phyloP scores from a whole-genome alignment of 805 yeast genomes.

The Grigorovia jiainica region DNA sequence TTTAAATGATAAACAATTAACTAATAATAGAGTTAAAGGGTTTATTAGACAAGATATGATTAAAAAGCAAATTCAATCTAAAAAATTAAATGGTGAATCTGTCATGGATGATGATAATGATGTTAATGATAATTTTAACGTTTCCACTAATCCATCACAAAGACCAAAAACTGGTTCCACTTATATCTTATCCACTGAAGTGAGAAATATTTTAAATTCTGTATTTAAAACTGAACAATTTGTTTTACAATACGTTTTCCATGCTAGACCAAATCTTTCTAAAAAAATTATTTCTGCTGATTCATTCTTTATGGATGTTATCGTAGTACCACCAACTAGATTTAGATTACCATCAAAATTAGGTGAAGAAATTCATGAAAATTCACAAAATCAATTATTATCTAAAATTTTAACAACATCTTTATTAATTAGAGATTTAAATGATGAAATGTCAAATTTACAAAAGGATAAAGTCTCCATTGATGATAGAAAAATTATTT shows the following conservation, averaged over 20 bases:
- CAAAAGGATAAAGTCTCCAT: constrained; percentile 50
- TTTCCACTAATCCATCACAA: constrained; percentile 37
- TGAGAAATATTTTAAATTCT: constrained; percentile 64
- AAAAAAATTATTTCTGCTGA: constrained; percentile 51
- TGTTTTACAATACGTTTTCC: constrained; percentile 65
- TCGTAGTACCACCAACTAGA: constrained; percentile 93
- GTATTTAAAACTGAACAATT: constrained; percentile 68
- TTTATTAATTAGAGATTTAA: constrained; percentile 75
- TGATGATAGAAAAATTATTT: constrained; percentile 66
- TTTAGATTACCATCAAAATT: constrained; percentile 93
- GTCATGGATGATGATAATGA: constrained; percentile 7
- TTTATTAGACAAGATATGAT: constrained; percentile 63
- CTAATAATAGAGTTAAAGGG: constrained; percentile 79
- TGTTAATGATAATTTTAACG: constrained; percentile 22
- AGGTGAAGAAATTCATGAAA: constrained; percentile 95
- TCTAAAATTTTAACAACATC: constrained; percentile 74
- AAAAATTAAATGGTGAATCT: constrained; percentile 22
- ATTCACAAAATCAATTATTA: constrained; percentile 81
- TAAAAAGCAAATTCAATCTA: constrained; percentile 29
- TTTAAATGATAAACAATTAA: constrained; percentile 67
- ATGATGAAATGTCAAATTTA: constrained; percentile 63
- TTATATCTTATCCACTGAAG: constrained; percentile 80
- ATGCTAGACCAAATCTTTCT: constrained; percentile 57
- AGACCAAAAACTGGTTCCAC: constrained; percentile 67
- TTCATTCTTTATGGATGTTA: constrained; percentile 78